Percentiles rank a stretch among this genome's conserved stretches.
These are phyloP conservation scores for Sporodiniella umbellata DNA, from an alignment of 371 early-diverging fungal genomes.

Conservation along the genomic window DNA sequence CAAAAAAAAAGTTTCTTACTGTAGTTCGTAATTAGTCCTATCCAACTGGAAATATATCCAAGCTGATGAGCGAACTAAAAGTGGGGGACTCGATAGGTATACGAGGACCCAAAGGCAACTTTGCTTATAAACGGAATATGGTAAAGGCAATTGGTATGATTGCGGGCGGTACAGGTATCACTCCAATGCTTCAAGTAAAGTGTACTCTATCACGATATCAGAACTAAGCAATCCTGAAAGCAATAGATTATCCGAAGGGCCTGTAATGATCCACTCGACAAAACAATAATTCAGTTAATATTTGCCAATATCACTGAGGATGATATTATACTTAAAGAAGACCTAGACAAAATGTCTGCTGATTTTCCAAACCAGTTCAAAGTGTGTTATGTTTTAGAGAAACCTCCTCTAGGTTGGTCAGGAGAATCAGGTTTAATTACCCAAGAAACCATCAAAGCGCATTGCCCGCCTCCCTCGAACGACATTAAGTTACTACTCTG, in stretches of 20 bases:
- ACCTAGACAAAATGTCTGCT: slow-evolving; percentile 71
- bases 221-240: background rate
- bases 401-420: slow-evolving; percentile 74
- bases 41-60: slow-evolving; percentile 83
- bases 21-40: slow-evolving; percentile 62
- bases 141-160: slow-evolving; percentile 87
- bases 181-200: slow-evolving; percentile 87
- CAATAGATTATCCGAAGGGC: slow-evolving; percentile 68
- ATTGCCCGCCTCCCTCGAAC: slow-evolving; percentile 67
- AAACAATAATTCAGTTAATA: slow-evolving; percentile 72
- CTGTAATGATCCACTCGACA: slow-evolving; percentile 76
- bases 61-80: slow-evolving; percentile 65
- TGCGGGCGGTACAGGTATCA: slow-evolving; percentile 91
- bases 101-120: slow-evolving; percentile 90
- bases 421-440: slow-evolving; percentile 83
- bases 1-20: background rate
- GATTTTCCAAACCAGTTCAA: slow-evolving; percentile 76
- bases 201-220: background rate
- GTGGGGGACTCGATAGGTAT: slow-evolving; percentile 84
- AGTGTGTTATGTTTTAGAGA: slow-evolving; percentile 82
- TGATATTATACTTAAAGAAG: slow-evolving; percentile 82
- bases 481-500: slow-evolving; percentile 88
- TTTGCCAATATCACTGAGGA: slow-evolving; percentile 87
- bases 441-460: slow-evolving; percentile 66
- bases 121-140: slow-evolving; percentile 85